Evolutionary conservation across 2,329 filamentous ascomycete species (phyloP), one percentile per base, ranked within the genome.

Genomic region (Arthrobotrys sphaeroides): DNA sequence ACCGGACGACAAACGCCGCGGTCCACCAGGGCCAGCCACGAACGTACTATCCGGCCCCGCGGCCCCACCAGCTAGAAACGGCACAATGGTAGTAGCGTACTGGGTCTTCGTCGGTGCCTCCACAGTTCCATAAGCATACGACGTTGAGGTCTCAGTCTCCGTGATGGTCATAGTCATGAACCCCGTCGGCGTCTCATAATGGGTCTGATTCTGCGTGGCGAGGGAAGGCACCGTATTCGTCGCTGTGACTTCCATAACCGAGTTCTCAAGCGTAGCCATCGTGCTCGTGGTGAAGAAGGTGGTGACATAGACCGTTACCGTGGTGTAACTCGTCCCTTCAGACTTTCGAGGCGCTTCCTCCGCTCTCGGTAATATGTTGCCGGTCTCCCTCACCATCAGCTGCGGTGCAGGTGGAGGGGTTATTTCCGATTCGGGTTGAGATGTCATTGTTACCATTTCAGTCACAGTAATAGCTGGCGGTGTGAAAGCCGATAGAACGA

Each of bases 61-160:
- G 2, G 26, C 36, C 9, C 7, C 53, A 5, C 6, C 22, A 0
- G 36, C 42, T 9, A 38, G 26, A 18, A 36, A 18, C 1, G 60
- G 33, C 13, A 38, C 33, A n/a, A 26, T 18, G 16, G 45, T 66
- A 12, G 73, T 77, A 20, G 62, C n/a, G 45, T 77, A 77, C 9
- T 38, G 7, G 13, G 61, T 12, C 22, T 40, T 24, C 5, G 60
- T 72, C 2, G 66, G 73, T 4, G 59, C 28, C 3, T 53, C 67
- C 40, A 66, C 66, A 5, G 59, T 77, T 18, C 73, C 73, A 53
- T 72, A 77, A 2, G 73, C 73, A 49, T 72, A 77, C 2, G 65
- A 70, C 6, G 53, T 42, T 18, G 67, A 61, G 2, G 51, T 67
- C 18, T 42, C 47, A 3, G 66, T 77, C 22, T 66, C 26, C 0